A percentile compares a stretch with the other conserved stretches of the same genome.
Evolutionary conservation across 75 land plant species (phyloP).

Genomic region (Selaginella tamariscina): DNA sequence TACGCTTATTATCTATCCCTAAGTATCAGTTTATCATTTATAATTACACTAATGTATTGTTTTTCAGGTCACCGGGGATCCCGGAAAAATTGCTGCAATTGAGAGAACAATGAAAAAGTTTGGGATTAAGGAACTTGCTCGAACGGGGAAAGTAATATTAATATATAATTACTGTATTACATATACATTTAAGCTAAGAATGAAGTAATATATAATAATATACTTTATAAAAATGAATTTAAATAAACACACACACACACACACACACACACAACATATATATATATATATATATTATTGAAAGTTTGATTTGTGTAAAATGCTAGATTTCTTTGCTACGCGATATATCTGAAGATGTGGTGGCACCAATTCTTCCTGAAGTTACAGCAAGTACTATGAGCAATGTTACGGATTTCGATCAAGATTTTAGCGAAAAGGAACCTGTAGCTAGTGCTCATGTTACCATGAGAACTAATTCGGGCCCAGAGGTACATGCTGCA

Average conservation of each 20-base stretch:
- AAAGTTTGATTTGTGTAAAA: not conserved
- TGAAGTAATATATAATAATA: too few relatives aligned
- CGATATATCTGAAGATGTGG: not conserved
- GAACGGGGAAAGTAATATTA: conserved; percentile 79
- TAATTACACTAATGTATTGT: not conserved
- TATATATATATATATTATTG: too few relatives aligned
- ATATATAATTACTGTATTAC: too few relatives aligned
- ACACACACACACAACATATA: too few relatives aligned
- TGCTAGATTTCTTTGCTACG: not conserved
- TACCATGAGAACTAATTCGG: not conserved
- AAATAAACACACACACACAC: too few relatives aligned
- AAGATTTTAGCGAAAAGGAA: too few relatives aligned
- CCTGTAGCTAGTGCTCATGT: not conserved
- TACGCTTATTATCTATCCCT: too few relatives aligned
- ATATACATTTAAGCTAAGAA: not conserved
- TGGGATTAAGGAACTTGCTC: conserved; percentile 86
- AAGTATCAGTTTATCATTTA: too few relatives aligned
- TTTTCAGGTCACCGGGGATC: conserved; percentile 4
- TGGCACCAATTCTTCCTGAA: not conserved
- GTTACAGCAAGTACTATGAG: not conserved
- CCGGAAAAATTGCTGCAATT: not conserved
- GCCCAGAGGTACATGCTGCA: not conserved
- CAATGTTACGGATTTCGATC: not conserved
- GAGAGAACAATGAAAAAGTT: conserved; percentile 55
- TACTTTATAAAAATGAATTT: too few relatives aligned